Conservation (phyloP, 441 rosid genomes). For the Populus trichocarpa region DNA sequence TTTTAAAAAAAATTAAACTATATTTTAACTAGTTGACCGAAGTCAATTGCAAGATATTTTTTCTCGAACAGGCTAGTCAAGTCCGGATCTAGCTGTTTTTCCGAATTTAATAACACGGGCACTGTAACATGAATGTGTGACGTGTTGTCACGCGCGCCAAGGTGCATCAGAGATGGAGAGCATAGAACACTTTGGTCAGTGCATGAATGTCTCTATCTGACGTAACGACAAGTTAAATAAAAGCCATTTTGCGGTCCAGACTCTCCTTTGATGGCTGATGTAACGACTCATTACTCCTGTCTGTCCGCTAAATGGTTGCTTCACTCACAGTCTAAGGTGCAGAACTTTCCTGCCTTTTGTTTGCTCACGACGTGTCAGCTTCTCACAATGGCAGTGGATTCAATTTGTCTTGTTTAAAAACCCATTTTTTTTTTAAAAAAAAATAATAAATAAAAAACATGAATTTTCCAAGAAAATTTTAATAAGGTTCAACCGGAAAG, state of each 20-base stretch:
- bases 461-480: not conserved
- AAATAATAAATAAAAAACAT: not conserved
- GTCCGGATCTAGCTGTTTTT: too few species aligned
- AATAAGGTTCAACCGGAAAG: too few species aligned
- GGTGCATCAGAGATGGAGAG: not conserved
- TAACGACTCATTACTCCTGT: not conserved
- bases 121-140: not conserved
- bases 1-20: too few species aligned
- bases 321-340: not conserved
- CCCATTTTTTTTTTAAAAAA: not conserved
- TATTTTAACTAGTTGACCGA: too few species aligned
- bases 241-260: not conserved
- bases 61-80: too few species aligned
- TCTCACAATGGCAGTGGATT: not conserved
- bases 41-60: too few species aligned
- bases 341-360: not conserved
- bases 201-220: not conserved
- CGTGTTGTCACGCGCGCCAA: not conserved
- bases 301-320: constrained; percentile 1
- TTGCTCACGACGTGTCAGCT: not conserved
- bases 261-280: not conserved
- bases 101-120: too few species aligned
- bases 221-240: not conserved
- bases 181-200: not conserved
- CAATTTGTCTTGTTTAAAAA: not conserved